Percentiles rank a stretch among this genome's conserved stretches.
phyloP scores from a whole-genome alignment of 805 yeast species.

The Candida argentea region DNA sequence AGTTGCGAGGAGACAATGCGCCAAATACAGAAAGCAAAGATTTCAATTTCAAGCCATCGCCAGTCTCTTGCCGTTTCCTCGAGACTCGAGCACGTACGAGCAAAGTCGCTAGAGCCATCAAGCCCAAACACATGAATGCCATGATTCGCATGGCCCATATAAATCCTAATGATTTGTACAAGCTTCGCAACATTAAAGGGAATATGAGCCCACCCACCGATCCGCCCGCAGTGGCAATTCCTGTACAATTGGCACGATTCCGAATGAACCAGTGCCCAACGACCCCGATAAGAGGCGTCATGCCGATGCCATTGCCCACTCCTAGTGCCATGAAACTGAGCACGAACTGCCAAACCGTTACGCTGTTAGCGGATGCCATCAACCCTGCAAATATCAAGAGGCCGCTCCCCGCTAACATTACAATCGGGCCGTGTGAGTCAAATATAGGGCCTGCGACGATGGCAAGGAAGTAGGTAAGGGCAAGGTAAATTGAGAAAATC shows the following conservation, averaged over 20 bases:
- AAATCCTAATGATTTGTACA: constrained; percentile 42
- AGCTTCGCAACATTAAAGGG: constrained; percentile 41
- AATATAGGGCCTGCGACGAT: constrained; percentile 14
- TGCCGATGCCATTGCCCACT: constrained; percentile 12
- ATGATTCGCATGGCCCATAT: constrained; percentile 41
- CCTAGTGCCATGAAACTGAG: too few relatives aligned
- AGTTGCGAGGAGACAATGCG: too few relatives aligned
- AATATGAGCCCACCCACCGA: constrained; percentile 56
- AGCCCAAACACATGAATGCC: constrained; percentile 10
- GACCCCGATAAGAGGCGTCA: constrained; percentile 13
- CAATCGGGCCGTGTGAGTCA: constrained; percentile 11
- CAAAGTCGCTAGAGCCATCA: constrained; percentile 7
- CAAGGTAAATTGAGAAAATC: constrained; percentile 29
- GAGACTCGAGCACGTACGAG: constrained; percentile 9
- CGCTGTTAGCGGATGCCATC: constrained; percentile 11
- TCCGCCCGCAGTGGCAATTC: constrained; percentile 38
- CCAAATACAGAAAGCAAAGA: too few relatives aligned
- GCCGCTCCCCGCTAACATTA: constrained; percentile 8
- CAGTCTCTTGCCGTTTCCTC: too few relatives aligned
- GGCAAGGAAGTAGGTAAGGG: constrained; percentile 19
- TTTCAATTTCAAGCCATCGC: too few relatives aligned
- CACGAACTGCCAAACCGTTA: constrained; percentile 11
- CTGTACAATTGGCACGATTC: constrained; percentile 13
- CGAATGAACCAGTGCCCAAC: constrained; percentile 13
- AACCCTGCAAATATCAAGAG: constrained; percentile 11